Percentiles rank a stretch among this genome's conserved stretches.
Conservation (phyloP, 371 early-diverging fungal species). For the Capillidium rhysosporum region DNA sequence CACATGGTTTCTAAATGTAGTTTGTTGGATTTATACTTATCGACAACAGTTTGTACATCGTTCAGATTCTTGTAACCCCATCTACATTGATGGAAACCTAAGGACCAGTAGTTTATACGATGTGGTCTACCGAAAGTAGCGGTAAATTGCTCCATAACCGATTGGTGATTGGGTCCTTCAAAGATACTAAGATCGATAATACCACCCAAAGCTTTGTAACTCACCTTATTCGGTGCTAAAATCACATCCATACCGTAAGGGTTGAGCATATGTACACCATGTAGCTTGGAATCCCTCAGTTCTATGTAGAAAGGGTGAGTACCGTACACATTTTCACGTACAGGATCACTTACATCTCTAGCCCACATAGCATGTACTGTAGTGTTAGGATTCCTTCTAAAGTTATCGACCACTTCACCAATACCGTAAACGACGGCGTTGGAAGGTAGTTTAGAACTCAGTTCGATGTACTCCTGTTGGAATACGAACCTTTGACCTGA, state of each 20-base stretch:
- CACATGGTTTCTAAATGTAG: conserved; percentile 50
- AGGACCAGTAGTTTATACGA: conserved; percentile 21
- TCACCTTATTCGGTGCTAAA: conserved; percentile 24
- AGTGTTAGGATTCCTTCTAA: conserved; percentile 17
- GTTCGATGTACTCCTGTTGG: conserved; percentile 44
- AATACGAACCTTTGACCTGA: conserved; percentile 29
- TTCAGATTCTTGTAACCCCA: conserved; percentile 40
- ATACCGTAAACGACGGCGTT: conserved; percentile 47
- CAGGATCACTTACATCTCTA: conserved; percentile 28
- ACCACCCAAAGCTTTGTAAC: conserved; percentile 47
- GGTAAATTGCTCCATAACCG: conserved; percentile 38
- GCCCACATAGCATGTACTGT: conserved; percentile 25
- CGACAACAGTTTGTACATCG: conserved; percentile 27
- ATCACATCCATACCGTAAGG: conserved; percentile 60
- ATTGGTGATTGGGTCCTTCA: conserved; percentile 31
- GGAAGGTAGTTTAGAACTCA: conserved; percentile 23
- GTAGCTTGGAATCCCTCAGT: conserved; percentile 32
- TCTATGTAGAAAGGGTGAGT: conserved; percentile 53
- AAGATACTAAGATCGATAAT: conserved; percentile 39
- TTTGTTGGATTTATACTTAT: conserved; percentile 21
- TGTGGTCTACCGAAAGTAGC: conserved; percentile 41
- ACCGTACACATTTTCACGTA: conserved; percentile 41
- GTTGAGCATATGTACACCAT: conserved; percentile 31
- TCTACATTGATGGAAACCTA: conserved; percentile 10
- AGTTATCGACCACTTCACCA: conserved; percentile 35